Evolutionary conservation across 176 grass and related monocot species (phyloP).

Genomic region (Rhynchospora pubera): DNA sequence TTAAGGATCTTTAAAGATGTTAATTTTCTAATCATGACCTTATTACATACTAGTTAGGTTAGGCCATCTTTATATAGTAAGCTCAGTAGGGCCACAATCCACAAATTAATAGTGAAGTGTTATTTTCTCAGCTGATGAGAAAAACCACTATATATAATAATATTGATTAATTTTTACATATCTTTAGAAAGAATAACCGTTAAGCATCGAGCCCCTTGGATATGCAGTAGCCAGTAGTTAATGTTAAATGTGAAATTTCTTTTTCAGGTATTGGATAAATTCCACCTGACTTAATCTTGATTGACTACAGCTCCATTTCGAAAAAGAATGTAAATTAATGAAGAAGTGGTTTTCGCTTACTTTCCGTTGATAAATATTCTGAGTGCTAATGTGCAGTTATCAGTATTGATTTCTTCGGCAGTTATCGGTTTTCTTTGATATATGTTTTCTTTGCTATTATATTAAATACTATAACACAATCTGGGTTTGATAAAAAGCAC

Average conservation of each 20-base stretch:
- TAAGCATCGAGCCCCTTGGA: neutral
- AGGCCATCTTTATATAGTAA: slow-evolving; percentile 17
- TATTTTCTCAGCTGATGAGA: neutral
- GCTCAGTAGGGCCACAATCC: neutral
- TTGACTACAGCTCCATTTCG: slow-evolving; percentile 7
- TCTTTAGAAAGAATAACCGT: neutral
- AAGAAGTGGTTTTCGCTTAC: too few relatives aligned
- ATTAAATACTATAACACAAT: too few relatives aligned
- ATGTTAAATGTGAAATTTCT: neutral
- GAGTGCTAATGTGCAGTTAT: neutral
- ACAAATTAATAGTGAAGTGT: neutral
- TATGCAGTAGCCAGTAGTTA: neutral
- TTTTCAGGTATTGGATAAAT: slow-evolving; percentile 5
- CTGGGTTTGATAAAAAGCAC: too few relatives aligned
- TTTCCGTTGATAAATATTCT: neutral
- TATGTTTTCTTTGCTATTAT: too few relatives aligned
- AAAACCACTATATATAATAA: neutral
- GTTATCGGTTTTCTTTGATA: too few relatives aligned
- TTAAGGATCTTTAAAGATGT: slow-evolving; percentile 9
- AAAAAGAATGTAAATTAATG: neutral
- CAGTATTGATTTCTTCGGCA: neutral
- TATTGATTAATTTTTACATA: neutral
- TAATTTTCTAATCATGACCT: neutral
- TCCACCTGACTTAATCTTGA: slow-evolving; percentile 13
- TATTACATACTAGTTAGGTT: neutral